Percentiles rank a stretch among this genome's conserved stretches.
phyloP scores from a whole-genome alignment of 257 asterid species.

The Rubia yunnanensis region DNA sequence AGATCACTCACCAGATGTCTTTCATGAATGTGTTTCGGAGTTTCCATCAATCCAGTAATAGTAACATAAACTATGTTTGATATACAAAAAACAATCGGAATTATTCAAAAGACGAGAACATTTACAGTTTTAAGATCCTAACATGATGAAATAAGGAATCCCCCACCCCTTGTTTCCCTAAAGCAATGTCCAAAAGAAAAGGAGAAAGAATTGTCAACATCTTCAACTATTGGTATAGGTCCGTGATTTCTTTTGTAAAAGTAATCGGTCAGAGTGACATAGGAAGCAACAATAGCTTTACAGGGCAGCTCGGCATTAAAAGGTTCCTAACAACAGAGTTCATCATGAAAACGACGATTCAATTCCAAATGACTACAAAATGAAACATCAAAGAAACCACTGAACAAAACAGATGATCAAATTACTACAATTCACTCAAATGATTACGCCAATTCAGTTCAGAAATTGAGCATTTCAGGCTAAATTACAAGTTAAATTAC shows the following conservation, averaged over 20 bases:
- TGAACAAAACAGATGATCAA: no score
- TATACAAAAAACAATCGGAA: no score
- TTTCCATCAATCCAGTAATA: constrained; percentile 44
- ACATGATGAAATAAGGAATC: not conserved
- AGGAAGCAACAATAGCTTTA: constrained; percentile 51
- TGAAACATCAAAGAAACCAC: no score
- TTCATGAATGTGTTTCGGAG: constrained; percentile 54
- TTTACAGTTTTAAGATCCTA: not conserved
- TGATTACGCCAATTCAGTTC: no score
- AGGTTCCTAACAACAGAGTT: constrained; percentile 49
- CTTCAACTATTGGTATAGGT: constrained; percentile 81
- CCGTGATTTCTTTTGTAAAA: constrained; percentile 98
- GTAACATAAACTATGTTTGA: constrained; percentile 62
- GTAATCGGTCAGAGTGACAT: constrained; percentile 74
- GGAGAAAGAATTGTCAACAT: constrained; percentile 41
- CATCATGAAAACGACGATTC: not conserved
- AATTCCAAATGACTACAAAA: no score
- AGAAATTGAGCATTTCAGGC: no score
- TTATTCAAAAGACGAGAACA: constrained; percentile 5
- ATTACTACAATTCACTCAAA: no score
- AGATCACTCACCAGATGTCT: constrained; percentile 65
- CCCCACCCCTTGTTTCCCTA: no score
- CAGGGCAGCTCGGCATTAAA: constrained; percentile 94
- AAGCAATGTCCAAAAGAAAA: not conserved
- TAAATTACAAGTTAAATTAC: no score